Conservation (phyloP, 192 early-diverging fungal genomes). For the Chytriomyces sp. region DNA sequence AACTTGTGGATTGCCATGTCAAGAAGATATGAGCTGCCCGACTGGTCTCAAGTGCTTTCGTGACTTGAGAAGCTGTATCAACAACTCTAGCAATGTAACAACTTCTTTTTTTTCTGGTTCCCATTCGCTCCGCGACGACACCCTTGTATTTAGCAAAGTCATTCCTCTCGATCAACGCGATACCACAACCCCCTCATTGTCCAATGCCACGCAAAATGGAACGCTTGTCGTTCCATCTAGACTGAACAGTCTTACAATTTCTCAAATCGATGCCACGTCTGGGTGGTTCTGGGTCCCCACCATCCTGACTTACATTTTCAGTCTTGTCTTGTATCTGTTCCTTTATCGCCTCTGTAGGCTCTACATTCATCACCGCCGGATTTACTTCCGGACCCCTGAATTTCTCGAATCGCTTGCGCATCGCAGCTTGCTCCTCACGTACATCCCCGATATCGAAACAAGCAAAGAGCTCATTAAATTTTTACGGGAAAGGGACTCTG, state of each 20-base stretch:
- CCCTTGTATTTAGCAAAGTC: too few species aligned
- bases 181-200: too few species aligned
- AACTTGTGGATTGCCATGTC: too few species aligned
- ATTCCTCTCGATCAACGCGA: too few species aligned
- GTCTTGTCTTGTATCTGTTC: not conserved
- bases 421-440: conserved; percentile 15
- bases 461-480: conserved; percentile 2
- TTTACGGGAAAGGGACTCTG: not conserved
- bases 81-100: too few species aligned
- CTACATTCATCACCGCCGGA: conserved; percentile 5
- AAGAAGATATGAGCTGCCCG: too few species aligned
- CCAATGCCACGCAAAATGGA: not conserved
- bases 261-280: conserved; percentile 13
- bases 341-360: not conserved
- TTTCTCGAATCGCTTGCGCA: not conserved
- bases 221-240: not conserved
- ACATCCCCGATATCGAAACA: conserved; percentile 20
- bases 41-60: too few species aligned
- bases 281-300: conserved; percentile 13
- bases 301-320: conserved; percentile 17
- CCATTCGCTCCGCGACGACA: too few species aligned
- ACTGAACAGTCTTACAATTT: not conserved
- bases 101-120: too few species aligned
- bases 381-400: conserved; percentile 16
- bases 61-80: too few species aligned